Conservation (phyloP, 2,329 filamentous ascomycete genomes). For the Simplicillium aogashimaense region DNA sequence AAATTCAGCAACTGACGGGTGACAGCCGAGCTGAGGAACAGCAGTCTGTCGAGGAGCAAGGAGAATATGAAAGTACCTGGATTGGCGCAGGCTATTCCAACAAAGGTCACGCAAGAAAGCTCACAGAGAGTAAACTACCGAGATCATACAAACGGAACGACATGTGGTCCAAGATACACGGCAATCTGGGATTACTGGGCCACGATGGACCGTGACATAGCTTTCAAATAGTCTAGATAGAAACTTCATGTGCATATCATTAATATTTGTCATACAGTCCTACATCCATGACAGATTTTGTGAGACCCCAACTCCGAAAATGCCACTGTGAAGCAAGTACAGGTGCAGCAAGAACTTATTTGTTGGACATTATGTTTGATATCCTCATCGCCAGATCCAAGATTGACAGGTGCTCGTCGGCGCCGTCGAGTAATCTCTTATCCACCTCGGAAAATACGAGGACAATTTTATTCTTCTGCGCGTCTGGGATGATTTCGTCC, state of each 20-base stretch:
- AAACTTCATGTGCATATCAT: neutral
- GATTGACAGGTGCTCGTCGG: slow-evolving; percentile 88
- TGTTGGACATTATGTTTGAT: slow-evolving; percentile 56
- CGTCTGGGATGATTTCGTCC: slow-evolving; percentile 74
- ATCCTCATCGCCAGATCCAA: slow-evolving; percentile 77
- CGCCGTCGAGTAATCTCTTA: slow-evolving; percentile 87
- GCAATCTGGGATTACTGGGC: slow-evolving; percentile 42
- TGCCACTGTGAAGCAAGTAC: slow-evolving; percentile 10
- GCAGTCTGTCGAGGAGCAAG: slow-evolving; percentile 6
- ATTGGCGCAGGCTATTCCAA: slow-evolving; percentile 18
- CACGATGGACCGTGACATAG: slow-evolving; percentile 14
- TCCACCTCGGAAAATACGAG: slow-evolving; percentile 88
- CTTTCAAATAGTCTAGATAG: slow-evolving; percentile 6
- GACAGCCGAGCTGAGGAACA: slow-evolving; percentile 13
- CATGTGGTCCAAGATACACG: slow-evolving; percentile 41
- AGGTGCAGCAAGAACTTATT: slow-evolving; percentile 13
- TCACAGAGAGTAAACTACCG: slow-evolving; percentile 11
- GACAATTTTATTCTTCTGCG: slow-evolving; percentile 85
- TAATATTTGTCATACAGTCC: too few species aligned
- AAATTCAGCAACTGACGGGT: slow-evolving; percentile 39
- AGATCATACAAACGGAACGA: slow-evolving; percentile 21
- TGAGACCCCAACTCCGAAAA: neutral
- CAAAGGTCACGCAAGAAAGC: slow-evolving; percentile 12
- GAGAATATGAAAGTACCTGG: slow-evolving; percentile 19
- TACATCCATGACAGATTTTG: slow-evolving; percentile 1